These are phyloP conservation scores for Boletus subcaerulescens DNA, from an alignment of 768 basidiomycete species.

Conservation along the genomic window DNA sequence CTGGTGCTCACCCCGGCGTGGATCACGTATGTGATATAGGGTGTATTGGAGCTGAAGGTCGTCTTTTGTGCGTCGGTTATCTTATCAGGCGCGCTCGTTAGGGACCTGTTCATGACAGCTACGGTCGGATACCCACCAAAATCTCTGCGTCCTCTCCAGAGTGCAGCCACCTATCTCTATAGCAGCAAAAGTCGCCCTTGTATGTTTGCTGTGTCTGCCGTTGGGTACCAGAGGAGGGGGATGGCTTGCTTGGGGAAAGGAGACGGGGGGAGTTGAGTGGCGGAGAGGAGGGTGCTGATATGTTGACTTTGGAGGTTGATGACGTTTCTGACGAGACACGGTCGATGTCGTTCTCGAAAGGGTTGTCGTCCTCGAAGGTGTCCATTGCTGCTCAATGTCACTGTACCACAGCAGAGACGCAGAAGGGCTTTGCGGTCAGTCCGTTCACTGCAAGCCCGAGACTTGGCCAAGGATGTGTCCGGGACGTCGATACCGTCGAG, in stretches of 20 bases:
- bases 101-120: neutral
- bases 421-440: neutral
- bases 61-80: slow-evolving; percentile 97
- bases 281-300: slow-evolving; percentile 57
- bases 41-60: slow-evolving; percentile 76
- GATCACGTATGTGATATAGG: slow-evolving; percentile 95
- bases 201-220: slow-evolving; percentile 48
- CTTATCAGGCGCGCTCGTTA: slow-evolving; percentile 40
- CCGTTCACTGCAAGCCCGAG: neutral
- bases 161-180: slow-evolving; percentile 72
- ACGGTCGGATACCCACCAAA: slow-evolving; percentile 45
- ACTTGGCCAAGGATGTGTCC: neutral
- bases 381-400: slow-evolving; percentile 19
- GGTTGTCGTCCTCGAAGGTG: slow-evolving; percentile 63
- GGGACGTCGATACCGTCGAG: neutral
- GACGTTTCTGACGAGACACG: slow-evolving; percentile 35
- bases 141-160: slow-evolving; percentile 82
- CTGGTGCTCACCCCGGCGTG: slow-evolving; percentile 66
- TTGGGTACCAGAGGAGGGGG: slow-evolving; percentile 57
- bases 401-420: neutral
- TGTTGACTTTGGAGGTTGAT: slow-evolving; percentile 36
- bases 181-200: slow-evolving; percentile 79
- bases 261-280: slow-evolving; percentile 41
- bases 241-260: slow-evolving; percentile 47
- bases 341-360: slow-evolving; percentile 50